These are phyloP conservation scores for Coemansia sp. DNA, from an alignment of 192 early-diverging fungal genomes.

Conservation along the genomic window DNA sequence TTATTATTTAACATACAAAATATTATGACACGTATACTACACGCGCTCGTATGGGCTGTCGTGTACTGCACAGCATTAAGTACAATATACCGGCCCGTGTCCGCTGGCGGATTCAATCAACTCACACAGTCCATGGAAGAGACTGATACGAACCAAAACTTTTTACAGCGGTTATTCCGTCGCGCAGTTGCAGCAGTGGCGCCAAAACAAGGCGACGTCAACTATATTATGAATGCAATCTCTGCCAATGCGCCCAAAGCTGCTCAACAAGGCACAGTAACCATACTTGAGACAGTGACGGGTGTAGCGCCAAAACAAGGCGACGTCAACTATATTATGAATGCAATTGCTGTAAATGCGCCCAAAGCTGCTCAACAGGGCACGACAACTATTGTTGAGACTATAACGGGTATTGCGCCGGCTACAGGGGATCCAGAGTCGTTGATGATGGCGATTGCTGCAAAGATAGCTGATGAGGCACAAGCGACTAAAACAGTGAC, in stretches of 20 bases:
- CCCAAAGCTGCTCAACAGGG: not conserved
- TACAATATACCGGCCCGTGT: not conserved
- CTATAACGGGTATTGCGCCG: not conserved
- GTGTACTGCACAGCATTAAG: not conserved
- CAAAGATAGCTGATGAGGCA: not conserved
- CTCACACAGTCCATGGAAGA: not conserved
- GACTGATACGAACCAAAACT: not conserved
- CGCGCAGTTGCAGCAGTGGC: not conserved
- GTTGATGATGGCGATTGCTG: slow-evolving; percentile 6
- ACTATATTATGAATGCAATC: slow-evolving; percentile 17
- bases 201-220: slow-evolving; percentile 12
- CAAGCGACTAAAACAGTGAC: not conserved
- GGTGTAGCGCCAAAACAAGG: not conserved
- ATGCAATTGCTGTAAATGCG: not conserved
- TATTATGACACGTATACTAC: slow-evolving; percentile 4
- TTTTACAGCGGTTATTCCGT: not conserved
- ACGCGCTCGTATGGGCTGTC: not conserved
- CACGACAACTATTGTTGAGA: not conserved
- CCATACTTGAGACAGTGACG: not conserved
- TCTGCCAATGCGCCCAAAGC: not conserved
- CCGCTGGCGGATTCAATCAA: not conserved
- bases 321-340: not conserved
- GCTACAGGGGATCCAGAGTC: not conserved
- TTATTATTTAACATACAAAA: not conserved
- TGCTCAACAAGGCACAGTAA: not conserved